These are phyloP conservation scores for Endocalyx cinctus DNA, from an alignment of 2,329 filamentous ascomycete genomes.

Conservation along the genomic window DNA sequence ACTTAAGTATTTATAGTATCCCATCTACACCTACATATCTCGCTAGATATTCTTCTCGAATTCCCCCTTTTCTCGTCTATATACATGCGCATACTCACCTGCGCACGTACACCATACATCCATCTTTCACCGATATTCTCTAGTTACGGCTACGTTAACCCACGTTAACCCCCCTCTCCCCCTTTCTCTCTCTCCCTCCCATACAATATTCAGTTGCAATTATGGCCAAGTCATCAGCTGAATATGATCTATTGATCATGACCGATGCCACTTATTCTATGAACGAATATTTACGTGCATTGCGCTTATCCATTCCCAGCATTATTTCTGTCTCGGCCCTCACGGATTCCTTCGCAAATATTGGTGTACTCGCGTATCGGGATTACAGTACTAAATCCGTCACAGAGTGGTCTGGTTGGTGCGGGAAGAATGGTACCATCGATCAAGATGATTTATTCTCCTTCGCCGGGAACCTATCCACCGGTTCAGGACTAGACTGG, in stretches of 20 bases:
- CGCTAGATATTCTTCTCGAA: no score
- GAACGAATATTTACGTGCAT: slow-evolving; percentile 35
- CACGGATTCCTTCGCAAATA: slow-evolving; percentile 44
- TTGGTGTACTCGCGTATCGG: slow-evolving; percentile 46
- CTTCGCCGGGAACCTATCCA: slow-evolving; percentile 29
- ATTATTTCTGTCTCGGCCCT: slow-evolving; percentile 45
- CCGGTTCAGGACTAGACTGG: slow-evolving; percentile 35
- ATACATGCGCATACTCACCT: no score
- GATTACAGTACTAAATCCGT: slow-evolving; percentile 36
- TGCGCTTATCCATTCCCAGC: slow-evolving; percentile 43
- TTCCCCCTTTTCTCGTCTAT: no score
- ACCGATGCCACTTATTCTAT: slow-evolving; percentile 44
- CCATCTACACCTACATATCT: no score
- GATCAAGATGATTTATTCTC: slow-evolving; percentile 30
- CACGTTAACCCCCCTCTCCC: no score
- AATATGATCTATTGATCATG: slow-evolving; percentile 41
- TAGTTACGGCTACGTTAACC: no score
- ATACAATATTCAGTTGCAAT: no score
- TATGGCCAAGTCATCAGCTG: neutral
- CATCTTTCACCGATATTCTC: no score
- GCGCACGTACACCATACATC: no score
- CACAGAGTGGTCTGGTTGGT: slow-evolving; percentile 48
- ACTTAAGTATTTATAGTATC: no score
- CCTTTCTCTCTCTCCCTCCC: no score
- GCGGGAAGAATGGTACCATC: slow-evolving; percentile 18